Evolutionary conservation across 2,329 filamentous ascomycete genomes (phyloP), one percentile per base, ranked within the genome.

Genomic region (Xylaria polymorpha): DNA sequence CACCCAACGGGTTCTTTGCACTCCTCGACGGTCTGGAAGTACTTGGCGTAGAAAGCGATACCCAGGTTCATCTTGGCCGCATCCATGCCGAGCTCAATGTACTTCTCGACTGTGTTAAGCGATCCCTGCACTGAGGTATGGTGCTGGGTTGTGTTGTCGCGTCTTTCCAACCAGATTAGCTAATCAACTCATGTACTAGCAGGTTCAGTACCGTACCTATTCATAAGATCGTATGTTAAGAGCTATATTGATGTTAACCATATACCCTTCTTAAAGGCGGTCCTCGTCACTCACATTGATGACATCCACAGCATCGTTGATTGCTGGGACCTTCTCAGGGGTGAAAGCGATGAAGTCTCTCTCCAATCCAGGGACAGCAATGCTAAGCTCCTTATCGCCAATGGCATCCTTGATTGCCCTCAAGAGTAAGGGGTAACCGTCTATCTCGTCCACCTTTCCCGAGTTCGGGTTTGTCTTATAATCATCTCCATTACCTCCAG

Each of bases 261-360:
- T 4, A 29, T 14, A 4, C 3, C 6, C 39, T 12, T 3, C 15
- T 20, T 32, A 8, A n/a, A n/a, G 15, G 4, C 37, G 3, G 18
- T n/a, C 7, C 4, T 12, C 3, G 35, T 12, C 22, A 70, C 72
- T 73, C 81, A 74, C 73, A 73, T 93, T 93, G 77, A 93, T 83
- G 72, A 90, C 90, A 75, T 93, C 89, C 18, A 92, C 85, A 0
- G 84, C 82, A 4, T 81, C 75, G 74, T 83, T 85, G 74, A 93
- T 91, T 65, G 83, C 80, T 0, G 89, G 87, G 0, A 90, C 81
- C 18, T 86, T 88, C 8, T 85, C 80, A 2, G 80, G 70, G 0
- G 87, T 92, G 77, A 87, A 93, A 14, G 89, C 90, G 55, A 93
- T 86, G 85, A 93, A 87, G 74, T 93, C 91, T 56, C 82, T 79